phyloP scores from a whole-genome alignment of 345 rosid species.

The Sisymbrium altissimum region DNA sequence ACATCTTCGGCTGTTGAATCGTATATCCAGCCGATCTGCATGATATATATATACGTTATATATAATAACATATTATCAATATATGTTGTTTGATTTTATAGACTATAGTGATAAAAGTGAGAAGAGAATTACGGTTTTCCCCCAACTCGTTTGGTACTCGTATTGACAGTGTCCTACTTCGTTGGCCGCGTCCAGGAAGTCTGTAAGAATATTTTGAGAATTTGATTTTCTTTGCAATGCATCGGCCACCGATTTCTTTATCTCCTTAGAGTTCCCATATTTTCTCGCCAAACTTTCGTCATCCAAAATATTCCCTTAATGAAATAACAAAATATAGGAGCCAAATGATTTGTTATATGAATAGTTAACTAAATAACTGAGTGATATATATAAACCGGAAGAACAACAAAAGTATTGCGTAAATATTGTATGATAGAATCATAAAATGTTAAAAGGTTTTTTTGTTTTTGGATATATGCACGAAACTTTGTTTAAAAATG shows the following conservation, averaged over 20 bases:
- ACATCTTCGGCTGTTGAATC: constrained; percentile 59
- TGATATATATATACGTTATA: neutral
- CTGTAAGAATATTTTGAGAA: neutral
- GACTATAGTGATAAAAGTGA: neutral
- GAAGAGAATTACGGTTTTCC: constrained; percentile 40
- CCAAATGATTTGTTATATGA: neutral
- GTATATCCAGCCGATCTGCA: constrained; percentile 61
- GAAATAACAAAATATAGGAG: neutral
- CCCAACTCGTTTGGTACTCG: constrained; percentile 54
- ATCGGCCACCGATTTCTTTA: constrained; percentile 32
- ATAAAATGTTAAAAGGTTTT: no score
- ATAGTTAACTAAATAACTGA: neutral
- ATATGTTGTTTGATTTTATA: neutral
- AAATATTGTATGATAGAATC: no score
- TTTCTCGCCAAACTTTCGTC: constrained; percentile 18
- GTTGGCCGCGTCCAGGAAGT: constrained; percentile 34
- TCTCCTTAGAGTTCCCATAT: constrained; percentile 51
- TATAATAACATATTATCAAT: neutral
- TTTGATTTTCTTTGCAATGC: constrained; percentile 44
- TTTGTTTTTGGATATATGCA: neutral
- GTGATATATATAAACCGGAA: neutral
- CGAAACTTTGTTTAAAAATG: neutral
- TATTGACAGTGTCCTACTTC: constrained; percentile 45
- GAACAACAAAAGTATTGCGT: neutral
- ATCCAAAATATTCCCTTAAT: constrained; percentile 19